Base-by-base conservation (phyloP, 2,329 filamentous ascomycete species). In the Aureobasidium subglaciale region DNA sequence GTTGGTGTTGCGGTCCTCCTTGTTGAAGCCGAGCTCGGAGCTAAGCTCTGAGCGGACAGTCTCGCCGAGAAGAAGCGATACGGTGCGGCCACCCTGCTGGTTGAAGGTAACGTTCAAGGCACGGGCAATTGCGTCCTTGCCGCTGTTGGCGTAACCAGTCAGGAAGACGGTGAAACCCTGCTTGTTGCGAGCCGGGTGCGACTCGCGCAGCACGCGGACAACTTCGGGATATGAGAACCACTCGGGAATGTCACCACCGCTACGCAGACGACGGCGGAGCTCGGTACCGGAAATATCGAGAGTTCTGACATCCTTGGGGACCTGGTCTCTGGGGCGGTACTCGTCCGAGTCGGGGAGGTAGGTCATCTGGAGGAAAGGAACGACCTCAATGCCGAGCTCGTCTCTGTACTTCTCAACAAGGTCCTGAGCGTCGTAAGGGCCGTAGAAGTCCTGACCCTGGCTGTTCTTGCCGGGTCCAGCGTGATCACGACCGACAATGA, bases 221-320 rank as follows among this genome's bases (percentile, higher is more conserved):
- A 99, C 93, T 78, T 99, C 93, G 60, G 93, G 92, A 80, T 99
- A 99, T 29, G 93, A 97, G 82, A 99, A 99, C 93, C 93, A 99
- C 75, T 95, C 90, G 64, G 93, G 93, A 65, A 99, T 99, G 65
- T 95, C 90, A 66, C 88, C 88, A 64, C 93, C 93, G 59, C 87
- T 95, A 67, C 87, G 86, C 61, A 99, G 85, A 66, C 93, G 88
- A 68, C 87, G 83, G 68, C 93, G 91, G 67, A 99, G 88, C 79
- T 99, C 93, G 59, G 76, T 79, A 60, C 76, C 76, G 56, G 73
- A 76, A 59, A 79, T 79, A 61, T 79, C 75, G 40, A 78, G 70
- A 52, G 92, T 97, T 73, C 89, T 88, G 67, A 87, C 80, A 62
- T 89, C 90, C 68, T 84, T 78, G 65, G 86, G 78, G 60, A 99